Conservation (phyloP, 495 filamentous ascomycete species). For the Symbiotaphrina buchneri region DNA sequence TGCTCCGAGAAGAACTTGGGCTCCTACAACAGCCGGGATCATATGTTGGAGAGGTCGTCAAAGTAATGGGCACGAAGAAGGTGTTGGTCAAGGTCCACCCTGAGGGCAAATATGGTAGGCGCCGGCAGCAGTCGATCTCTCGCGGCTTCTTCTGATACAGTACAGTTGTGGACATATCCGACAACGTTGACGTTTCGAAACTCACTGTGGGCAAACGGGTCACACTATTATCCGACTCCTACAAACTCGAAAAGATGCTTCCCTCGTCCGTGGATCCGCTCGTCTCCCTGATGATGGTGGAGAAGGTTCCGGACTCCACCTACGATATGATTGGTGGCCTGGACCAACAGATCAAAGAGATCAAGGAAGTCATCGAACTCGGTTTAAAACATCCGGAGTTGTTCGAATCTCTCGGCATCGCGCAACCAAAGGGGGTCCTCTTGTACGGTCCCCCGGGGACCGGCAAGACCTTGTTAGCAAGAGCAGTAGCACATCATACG, state of each 20-base stretch:
- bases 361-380: constrained; percentile 99
- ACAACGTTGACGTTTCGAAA: constrained; percentile 83
- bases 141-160: not conserved
- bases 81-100: constrained; percentile 97
- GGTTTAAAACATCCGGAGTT: constrained; percentile 95
- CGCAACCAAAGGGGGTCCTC: constrained; percentile 91
- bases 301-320: constrained; percentile 98
- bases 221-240: constrained; percentile 82
- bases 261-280: constrained; percentile 62
- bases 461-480: constrained; percentile 85
- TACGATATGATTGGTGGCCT: constrained; percentile 99
- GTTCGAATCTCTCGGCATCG: constrained; percentile 96
- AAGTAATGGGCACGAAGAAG: constrained; percentile 99
- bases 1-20: constrained; percentile 89
- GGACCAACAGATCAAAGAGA: constrained; percentile 99
- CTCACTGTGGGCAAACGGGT: constrained; percentile 96
- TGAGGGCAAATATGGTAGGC: constrained; percentile 96
- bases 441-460: constrained; percentile 95
- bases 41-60: constrained; percentile 96
- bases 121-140: not conserved
- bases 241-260: constrained; percentile 96
- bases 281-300: constrained; percentile 99
- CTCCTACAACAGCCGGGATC: constrained; percentile 93
- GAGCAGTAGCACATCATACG: constrained; percentile 93
- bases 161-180: constrained; percentile 86